These are phyloP conservation scores for Phalaenopsis hybrid DNA, from an alignment of 116 monocot genomes.

Conservation along the genomic window DNA sequence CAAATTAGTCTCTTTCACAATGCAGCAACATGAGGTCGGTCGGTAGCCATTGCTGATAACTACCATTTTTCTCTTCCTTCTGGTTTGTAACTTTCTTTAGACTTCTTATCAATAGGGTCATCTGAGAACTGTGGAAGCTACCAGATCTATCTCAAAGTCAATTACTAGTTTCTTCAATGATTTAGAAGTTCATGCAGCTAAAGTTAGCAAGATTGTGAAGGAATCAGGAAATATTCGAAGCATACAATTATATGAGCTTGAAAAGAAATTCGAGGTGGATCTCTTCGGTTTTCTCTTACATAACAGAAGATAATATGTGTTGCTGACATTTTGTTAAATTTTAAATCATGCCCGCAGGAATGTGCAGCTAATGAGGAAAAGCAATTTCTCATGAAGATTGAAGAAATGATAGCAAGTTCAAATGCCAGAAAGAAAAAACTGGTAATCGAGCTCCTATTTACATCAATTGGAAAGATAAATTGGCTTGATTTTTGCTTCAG, in stretches of 20 bases:
- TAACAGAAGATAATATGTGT: neutral
- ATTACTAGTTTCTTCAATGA: conserved; percentile 26
- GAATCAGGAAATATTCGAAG: conserved; percentile 26
- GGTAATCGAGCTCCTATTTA: conserved; percentile 15
- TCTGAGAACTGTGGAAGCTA: conserved; percentile 28
- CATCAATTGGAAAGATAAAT: neutral
- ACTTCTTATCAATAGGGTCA: conserved; percentile 22
- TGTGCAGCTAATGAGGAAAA: conserved; percentile 41
- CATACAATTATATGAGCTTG: conserved; percentile 30
- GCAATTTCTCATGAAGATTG: conserved; percentile 35
- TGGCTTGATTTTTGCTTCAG: neutral
- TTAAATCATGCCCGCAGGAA: conserved; percentile 22
- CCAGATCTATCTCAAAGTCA: conserved; percentile 34
- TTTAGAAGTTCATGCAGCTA: conserved; percentile 29
- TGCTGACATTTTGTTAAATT: neutral
- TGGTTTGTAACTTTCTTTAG: neutral
- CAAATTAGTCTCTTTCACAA: conserved; percentile 23
- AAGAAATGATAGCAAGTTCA: conserved; percentile 34
- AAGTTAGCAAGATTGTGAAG: conserved; percentile 27
- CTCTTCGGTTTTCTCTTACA: neutral
- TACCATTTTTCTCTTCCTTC: neutral
- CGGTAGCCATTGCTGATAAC: neutral
- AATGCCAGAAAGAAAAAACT: conserved; percentile 37
- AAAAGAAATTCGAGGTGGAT: conserved; percentile 41
- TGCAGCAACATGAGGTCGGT: conserved; percentile 33